Evolutionary conservation across 208 protist genomes (phyloP), one percentile per base, ranked within the genome.

Genomic region (Angomonas deanei): DNA sequence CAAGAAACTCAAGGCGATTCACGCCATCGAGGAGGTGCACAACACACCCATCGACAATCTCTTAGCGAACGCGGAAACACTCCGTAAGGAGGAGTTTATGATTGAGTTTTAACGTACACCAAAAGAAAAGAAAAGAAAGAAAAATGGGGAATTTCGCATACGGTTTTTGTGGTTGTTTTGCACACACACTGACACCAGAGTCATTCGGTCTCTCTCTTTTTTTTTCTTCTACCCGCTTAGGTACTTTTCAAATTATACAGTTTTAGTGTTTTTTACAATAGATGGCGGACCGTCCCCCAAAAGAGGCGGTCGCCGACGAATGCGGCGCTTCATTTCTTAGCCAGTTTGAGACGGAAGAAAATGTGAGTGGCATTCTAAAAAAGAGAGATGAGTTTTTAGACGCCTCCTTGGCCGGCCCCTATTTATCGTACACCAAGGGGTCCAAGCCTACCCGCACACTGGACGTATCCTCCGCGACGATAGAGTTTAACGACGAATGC

Each of bases 51-150:
- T 33, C 15, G 50, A 56, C 27, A 56, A 15, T 30, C 26, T 28
- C n/a, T 6, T 34, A 34, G 15, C 5, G 50, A 11, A 56, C 6
- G 50, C 50, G 8, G 19, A 50, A 13, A 26, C 23, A 50, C 63
- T 77, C 30, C 47, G 58, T 2, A 71, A 87, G 30, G 64, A 67
- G 8, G 64, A 53, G 32, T 66, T 74, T 39, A 32, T 26, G 34
- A 48, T 80, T 1, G 55, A 75, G 26, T 56, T 56, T 33, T 56
- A 10, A 33, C n/a, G n/a, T n/a, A n/a, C n/a, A n/a, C n/a, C n/a
- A n/a, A n/a, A n/a, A n/a, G n/a, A n/a, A n/a, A n/a, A n/a, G n/a
- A n/a, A n/a, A n/a, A n/a, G n/a, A n/a, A n/a, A n/a, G n/a, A n/a
- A n/a, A n/a, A n/a, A 39, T 39, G 34, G 34, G 13, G 34, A 39